Percentiles rank a stretch among this genome's conserved stretches.
Conservation (phyloP, 2,329 filamentous ascomycete genomes). For the Pseudogymnoascus sp. region DNA sequence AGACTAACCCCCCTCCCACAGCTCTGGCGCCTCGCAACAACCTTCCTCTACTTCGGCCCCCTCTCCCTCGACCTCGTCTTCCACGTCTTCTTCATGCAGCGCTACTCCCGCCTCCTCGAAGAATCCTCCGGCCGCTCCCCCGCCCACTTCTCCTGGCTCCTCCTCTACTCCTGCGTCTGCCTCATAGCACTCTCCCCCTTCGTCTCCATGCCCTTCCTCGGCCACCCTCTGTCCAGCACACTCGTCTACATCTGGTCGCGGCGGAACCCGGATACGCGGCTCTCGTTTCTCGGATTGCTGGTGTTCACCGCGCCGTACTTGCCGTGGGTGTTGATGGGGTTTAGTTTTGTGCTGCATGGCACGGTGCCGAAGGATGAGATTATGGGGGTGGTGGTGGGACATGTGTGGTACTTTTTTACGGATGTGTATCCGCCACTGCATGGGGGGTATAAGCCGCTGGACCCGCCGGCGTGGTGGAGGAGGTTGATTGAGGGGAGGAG, state of each 20-base stretch:
- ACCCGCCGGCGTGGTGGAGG: slow-evolving; percentile 86
- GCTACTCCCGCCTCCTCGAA: slow-evolving; percentile 90
- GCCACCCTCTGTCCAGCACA: slow-evolving; percentile 85
- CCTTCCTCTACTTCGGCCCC: slow-evolving; percentile 95
- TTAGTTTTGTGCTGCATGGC: slow-evolving; percentile 85
- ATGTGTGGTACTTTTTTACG: slow-evolving; percentile 96
- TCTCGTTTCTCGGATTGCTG: slow-evolving; percentile 81
- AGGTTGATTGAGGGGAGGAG: neutral
- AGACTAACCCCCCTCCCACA: slow-evolving; percentile 32
- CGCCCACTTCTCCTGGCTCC: slow-evolving; percentile 90
- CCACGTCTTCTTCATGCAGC: slow-evolving; percentile 96
- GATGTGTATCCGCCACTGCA: slow-evolving; percentile 93
- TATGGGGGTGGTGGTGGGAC: slow-evolving; percentile 87
- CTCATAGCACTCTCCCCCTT: slow-evolving; percentile 78
- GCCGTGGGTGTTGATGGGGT: slow-evolving; percentile 90
- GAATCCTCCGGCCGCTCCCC: slow-evolving; percentile 87
- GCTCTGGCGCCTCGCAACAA: slow-evolving; percentile 96
- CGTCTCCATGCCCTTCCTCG: slow-evolving; percentile 86
- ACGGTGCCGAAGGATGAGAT: slow-evolving; percentile 91
- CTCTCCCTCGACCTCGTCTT: slow-evolving; percentile 91
- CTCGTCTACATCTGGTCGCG: slow-evolving; percentile 98
- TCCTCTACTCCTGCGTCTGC: slow-evolving; percentile 74
- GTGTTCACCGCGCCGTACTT: slow-evolving; percentile 92
- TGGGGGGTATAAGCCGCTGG: slow-evolving; percentile 73
- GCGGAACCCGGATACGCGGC: slow-evolving; percentile 81